A percentile compares a stretch with the other conserved stretches of the same genome.
Conservation (phyloP, 768 basidiomycete species). For the Floccularia luteovirens region DNA sequence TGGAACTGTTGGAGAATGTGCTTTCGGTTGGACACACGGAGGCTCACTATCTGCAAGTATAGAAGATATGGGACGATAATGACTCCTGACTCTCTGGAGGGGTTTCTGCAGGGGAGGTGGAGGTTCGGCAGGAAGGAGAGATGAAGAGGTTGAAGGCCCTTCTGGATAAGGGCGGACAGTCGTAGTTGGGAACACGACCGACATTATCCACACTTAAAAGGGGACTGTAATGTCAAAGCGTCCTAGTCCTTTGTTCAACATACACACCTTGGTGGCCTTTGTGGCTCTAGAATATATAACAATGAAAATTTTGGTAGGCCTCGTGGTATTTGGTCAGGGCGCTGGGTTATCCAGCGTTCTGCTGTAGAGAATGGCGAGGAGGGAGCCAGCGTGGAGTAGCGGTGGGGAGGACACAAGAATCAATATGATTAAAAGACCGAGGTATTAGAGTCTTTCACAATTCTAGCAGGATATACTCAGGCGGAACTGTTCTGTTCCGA, state of each 20-base stretch:
- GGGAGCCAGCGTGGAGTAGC: not conserved
- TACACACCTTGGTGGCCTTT: conserved; percentile 1
- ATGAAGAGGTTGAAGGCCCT: conserved; percentile 3
- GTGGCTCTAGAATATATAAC: conserved; percentile 2
- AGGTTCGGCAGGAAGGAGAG: conserved; percentile 1
- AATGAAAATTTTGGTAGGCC: not conserved
- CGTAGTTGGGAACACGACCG: conserved; percentile 5
- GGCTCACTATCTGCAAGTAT: conserved; percentile 18
- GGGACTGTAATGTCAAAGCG: conserved; percentile 2
- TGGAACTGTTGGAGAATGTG: conserved; percentile 3
- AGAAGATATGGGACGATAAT: conserved; percentile 34
- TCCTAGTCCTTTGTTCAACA: not conserved
- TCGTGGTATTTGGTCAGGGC: not conserved
- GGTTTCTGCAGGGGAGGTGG: conserved; percentile 6
- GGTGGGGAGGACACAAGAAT: not conserved
- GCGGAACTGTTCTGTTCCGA: not conserved
- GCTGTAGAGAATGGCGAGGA: not conserved
- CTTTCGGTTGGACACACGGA: not conserved
- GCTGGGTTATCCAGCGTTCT: not conserved
- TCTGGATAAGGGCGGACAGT: conserved; percentile 6
- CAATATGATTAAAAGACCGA: not conserved
- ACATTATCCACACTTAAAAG: not conserved
- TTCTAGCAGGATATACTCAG: not conserved
- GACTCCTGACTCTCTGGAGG: conserved; percentile 15
- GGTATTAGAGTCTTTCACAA: not conserved